A percentile compares a stretch with the other conserved stretches of the same genome.
Conservation (phyloP, 2,329 filamentous ascomycete genomes). For the Camptophora hylomeconis region DNA sequence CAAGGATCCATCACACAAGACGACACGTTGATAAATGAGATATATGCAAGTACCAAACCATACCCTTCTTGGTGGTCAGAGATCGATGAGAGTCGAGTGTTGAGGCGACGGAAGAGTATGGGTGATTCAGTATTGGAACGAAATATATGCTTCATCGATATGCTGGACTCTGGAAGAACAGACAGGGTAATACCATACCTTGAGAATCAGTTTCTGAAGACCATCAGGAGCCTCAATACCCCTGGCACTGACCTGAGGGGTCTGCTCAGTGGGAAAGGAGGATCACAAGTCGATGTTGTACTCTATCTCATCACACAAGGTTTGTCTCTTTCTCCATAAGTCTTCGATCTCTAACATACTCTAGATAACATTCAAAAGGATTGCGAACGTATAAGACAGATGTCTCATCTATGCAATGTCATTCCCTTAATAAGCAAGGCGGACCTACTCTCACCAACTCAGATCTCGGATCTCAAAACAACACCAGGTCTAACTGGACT, state of each 20-base stretch:
- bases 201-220: conserved; percentile 53
- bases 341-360: conserved; percentile 3
- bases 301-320: conserved; percentile 68
- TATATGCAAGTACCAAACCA: conserved; percentile 67
- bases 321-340: conserved; percentile 34
- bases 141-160: conserved; percentile 90
- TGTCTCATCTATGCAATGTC: conserved; percentile 66
- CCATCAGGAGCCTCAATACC: conserved; percentile 47
- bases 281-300: conserved; percentile 70
- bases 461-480: conserved; percentile 47
- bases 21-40: conserved; percentile 32
- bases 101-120: conserved; percentile 54
- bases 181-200: conserved; percentile 53
- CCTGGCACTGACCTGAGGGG: conserved; percentile 62
- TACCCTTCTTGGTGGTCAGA: conserved; percentile 87
- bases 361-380: conserved; percentile 50
- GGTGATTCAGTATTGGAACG: conserved; percentile 72
- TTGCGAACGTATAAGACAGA: conserved; percentile 55
- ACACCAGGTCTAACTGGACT: conserved; percentile 18
- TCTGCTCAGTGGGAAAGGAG: conserved; percentile 68
- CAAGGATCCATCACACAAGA: conserved; percentile 1
- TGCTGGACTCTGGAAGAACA: conserved; percentile 45
- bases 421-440: conserved; percentile 69
- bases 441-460: conserved; percentile 51
- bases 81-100: conserved; percentile 49